Base-by-base conservation (phyloP, 805 yeast genomes). In the Myxozyma sirexii region DNA sequence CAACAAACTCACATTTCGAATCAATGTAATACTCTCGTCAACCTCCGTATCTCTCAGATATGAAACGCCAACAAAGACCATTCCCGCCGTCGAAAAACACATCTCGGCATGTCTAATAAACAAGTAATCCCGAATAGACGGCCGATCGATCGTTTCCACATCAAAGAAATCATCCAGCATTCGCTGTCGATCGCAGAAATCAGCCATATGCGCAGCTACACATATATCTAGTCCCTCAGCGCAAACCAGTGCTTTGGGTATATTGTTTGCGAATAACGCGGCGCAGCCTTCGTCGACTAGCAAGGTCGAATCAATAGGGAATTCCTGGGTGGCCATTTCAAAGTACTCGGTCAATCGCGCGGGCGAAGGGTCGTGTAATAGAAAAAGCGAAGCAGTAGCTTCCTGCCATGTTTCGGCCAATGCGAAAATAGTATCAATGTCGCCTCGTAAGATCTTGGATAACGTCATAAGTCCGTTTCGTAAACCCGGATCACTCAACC, bases 371-470 rank as follows among this genome's bases (percentile, higher is more conserved):
- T 73, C 76, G 38, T 63, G 67, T 35, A 69, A 69, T 52, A 60
- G 56, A 52, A 71, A 60, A 35, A 71, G 55, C 6, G 74, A 70
- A 1, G 68, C 70, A 12, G 71, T 49, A 13, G 69, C 69, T 35
- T 72, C 75, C 43, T 63, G 71, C 76, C 76, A 73, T n/a, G 70
- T 62, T 24, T 62, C 65, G 21, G 67, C 44, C 1, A 57, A 49
- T 21, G 63, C 62, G 23, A 67, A 31, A 19, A 73, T 65, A 5
- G 72, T 62, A 3, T 67, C 68, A 15, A 41, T 38, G 23, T 72
- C 72, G 5, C 76, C 76, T 4, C 61, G 42, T 31, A 73, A 55
- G 10, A 74, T 60, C 10, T 59, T 56, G 10, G 69, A 54, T n/a
- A 74, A 44, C n/a, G 64, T 59, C 2, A 52, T 42, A 5, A 74